Percentiles rank a stretch among this genome's conserved stretches.
These are phyloP conservation scores for Epichloe elymi DNA, from an alignment of 2,329 filamentous ascomycete genomes.

Conservation along the genomic window DNA sequence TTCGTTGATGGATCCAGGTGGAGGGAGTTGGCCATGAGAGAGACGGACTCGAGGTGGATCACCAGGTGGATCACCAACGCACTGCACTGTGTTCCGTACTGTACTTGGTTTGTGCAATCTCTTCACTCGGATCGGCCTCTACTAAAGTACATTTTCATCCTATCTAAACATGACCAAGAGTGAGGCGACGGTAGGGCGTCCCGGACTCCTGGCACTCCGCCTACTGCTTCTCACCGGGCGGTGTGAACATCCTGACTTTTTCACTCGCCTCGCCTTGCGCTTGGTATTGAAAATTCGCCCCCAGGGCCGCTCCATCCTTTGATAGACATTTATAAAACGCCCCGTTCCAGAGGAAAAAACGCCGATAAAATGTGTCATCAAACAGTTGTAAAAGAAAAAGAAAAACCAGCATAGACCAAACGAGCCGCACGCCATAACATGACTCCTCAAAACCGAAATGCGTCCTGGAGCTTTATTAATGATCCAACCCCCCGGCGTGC, in stretches of 20 bases:
- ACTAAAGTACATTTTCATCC: conserved; percentile 28
- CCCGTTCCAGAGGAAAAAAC: conserved; percentile 11
- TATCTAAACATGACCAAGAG: conserved; percentile 18
- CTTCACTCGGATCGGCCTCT: conserved; percentile 19
- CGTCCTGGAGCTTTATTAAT: neutral
- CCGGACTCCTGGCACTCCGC: neutral
- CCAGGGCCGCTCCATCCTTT: conserved; percentile 9
- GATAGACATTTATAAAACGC: conserved; percentile 11
- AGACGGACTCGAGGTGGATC: neutral
- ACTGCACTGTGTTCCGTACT: too few species aligned
- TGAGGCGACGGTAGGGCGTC: neutral
- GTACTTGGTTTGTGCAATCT: conserved; percentile 1
- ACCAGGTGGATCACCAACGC: too few species aligned
- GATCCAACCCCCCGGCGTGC: neutral
- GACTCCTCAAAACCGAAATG: neutral
- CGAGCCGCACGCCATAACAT: too few species aligned
- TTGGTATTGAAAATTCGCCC: conserved; percentile 15
- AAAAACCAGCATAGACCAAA: neutral
- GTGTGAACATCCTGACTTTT: neutral
- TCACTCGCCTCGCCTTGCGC: conserved; percentile 6
- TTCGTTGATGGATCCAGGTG: neutral
- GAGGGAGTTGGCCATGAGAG: too few species aligned
- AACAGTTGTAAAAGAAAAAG: conserved; percentile 2
- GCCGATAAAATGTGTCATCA: conserved; percentile 13
- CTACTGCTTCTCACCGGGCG: neutral